Conservation (phyloP, 139 green algal species). For the Micractinium sp. region DNA sequence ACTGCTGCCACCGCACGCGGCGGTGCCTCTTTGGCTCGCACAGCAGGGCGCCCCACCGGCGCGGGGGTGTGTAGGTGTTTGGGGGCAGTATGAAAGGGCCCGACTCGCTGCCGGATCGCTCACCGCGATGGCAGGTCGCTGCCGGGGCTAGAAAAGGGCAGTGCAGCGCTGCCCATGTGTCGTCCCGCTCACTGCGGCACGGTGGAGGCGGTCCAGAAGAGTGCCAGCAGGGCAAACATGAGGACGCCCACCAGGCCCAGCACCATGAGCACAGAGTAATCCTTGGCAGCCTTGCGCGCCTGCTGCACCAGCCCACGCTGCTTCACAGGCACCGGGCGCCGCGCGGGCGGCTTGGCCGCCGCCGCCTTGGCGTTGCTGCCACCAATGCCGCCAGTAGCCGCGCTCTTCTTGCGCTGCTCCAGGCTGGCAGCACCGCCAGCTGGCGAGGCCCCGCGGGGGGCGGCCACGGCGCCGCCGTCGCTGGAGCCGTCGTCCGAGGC, state of each 20-base stretch:
- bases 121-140: no score
- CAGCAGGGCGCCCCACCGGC: neutral
- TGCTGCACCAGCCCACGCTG: constrained; percentile 8
- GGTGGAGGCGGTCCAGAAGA: neutral
- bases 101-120: neutral
- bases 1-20: no score
- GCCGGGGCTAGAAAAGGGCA: no score
- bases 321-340: constrained; percentile 6
- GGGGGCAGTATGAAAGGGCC: neutral
- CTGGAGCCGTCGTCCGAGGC: neutral
- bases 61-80: neutral
- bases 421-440: neutral
- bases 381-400: neutral
- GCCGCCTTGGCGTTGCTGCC: neutral
- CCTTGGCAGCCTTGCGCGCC: constrained; percentile 2
- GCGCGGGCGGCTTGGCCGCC: constrained; percentile 23
- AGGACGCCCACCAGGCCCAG: neutral
- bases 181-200: constrained; percentile 1
- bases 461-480: constrained; percentile 5
- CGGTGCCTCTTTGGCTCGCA: neutral
- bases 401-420: constrained; percentile 28
- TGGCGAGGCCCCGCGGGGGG: neutral
- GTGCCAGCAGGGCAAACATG: neutral
- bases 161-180: neutral
- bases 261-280: neutral